A percentile compares a stretch with the other conserved stretches of the same genome.
Conservation (phyloP, 306 rosid genomes). For the Ziziphus jujuba region DNA sequence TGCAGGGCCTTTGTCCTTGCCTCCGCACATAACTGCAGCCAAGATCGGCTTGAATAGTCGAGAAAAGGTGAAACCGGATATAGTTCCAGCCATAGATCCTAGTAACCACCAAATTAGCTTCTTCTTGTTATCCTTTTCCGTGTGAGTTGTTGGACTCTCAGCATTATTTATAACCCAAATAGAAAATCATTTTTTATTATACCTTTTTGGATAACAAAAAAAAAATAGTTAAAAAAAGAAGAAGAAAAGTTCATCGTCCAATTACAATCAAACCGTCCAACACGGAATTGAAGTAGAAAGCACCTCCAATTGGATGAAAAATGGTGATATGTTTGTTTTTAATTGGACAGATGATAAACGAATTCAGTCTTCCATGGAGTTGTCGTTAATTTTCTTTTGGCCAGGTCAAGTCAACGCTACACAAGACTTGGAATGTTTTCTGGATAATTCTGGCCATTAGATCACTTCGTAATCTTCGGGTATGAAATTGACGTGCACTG, state of each 20-base stretch:
- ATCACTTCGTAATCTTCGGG: not conserved
- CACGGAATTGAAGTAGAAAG: no score
- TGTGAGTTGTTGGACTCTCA: slow-evolving; percentile 2
- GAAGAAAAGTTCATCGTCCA: no score
- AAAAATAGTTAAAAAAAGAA: no score
- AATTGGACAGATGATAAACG: not conserved
- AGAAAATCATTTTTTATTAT: no score
- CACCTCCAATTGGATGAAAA: no score
- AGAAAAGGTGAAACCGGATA: slow-evolving; percentile 64
- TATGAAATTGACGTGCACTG: not conserved
- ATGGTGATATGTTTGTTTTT: no score
- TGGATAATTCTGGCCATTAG: slow-evolving; percentile 13
- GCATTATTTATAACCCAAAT: no score
- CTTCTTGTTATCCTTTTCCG: slow-evolving; percentile 23
- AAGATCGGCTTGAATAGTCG: slow-evolving; percentile 58
- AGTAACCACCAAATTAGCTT: slow-evolving; percentile 60
- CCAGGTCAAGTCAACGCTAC: slow-evolving; percentile 16
- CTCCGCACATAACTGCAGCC: slow-evolving; percentile 53
- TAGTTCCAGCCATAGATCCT: slow-evolving; percentile 60
- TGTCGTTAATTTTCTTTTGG: not conserved
- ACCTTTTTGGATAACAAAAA: no score
- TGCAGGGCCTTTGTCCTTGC: slow-evolving; percentile 51
- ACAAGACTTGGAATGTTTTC: slow-evolving; percentile 12
- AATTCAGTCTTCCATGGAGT: not conserved
- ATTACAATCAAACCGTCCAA: no score